Base-by-base conservation (phyloP, 208 protist genomes). In the Trypanosoma caninum region DNA sequence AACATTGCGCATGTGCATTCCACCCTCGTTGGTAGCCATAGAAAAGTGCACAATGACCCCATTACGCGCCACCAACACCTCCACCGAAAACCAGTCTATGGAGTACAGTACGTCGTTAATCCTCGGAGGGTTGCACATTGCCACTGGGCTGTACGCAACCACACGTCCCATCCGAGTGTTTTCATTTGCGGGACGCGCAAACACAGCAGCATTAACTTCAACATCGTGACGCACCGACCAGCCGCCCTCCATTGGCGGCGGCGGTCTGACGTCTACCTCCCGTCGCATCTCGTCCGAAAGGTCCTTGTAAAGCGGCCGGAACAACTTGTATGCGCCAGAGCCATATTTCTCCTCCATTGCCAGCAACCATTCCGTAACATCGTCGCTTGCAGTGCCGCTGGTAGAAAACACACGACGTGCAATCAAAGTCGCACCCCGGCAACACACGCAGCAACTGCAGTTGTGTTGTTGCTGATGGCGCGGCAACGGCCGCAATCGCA, bases 1-100 rank as follows among this genome's bases (percentile, higher is more conserved):
- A 16, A 89, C 78, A 72, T 94, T 94, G 42, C 83, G 81, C 78
- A 91, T 89, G 75, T 94, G 81, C 84, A 94, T 88, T 0, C 80
- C 80, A 18, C 82, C 79, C 59, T 91, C 82, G 38, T 79, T 88
- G 30, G 65, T 60, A 4, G 82, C 81, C 40, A 91, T 72, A 22
- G 81, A 88, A 50, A 88, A 84, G 78, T 94, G 87, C 38, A 91
- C 25, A 64, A 94, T 59, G 18, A 90, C 64, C 30, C 75, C 82
- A 38, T 90, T 81, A 33, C 87, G 84, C 62, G 69, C 77, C 14
- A 94, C 64, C 9, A 86, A 60, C 22, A 90, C 73, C 69, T 94
- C 84, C 6, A 94, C 62, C 8, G 84, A 76, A 38, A 65, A 87
- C 80, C 81, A 94, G 69, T 94, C 80, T 13, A 78, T 70, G 65